A percentile compares a stretch with the other conserved stretches of the same genome.
These are phyloP conservation scores for Phytophthora multivora DNA, from an alignment of 352 stramenopile species.

Conservation along the genomic window DNA sequence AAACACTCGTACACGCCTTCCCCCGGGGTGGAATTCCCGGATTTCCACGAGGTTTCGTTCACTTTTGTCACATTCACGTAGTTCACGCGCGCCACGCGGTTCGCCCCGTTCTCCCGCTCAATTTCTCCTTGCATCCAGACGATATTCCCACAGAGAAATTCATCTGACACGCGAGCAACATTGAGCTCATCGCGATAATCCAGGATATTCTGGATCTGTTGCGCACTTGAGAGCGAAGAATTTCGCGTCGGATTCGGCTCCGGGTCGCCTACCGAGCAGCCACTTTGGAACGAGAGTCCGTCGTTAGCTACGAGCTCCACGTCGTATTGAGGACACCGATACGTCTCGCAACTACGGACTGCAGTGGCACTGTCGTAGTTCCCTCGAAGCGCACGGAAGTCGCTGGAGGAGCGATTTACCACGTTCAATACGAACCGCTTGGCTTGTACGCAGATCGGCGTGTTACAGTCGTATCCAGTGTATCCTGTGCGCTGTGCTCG, in stretches of 20 bases:
- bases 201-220: constrained; percentile 58
- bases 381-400: constrained; percentile 62
- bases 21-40: constrained; percentile 58
- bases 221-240: constrained; percentile 25
- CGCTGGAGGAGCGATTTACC: constrained; percentile 16
- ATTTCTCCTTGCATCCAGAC: constrained; percentile 95
- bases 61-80: constrained; percentile 92
- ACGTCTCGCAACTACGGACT: constrained; percentile 46
- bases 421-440: constrained; percentile 92
- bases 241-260: constrained; percentile 49
- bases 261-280: constrained; percentile 85
- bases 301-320: constrained; percentile 92
- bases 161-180: constrained; percentile 57
- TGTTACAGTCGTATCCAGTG: constrained; percentile 97
- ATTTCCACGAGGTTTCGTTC: constrained; percentile 69
- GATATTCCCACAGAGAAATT: constrained; percentile 86
- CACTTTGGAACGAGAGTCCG: constrained; percentile 93
- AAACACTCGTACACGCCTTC: constrained; percentile 96
- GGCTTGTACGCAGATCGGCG: constrained; percentile 95
- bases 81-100: constrained; percentile 88
- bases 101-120: constrained; percentile 41
- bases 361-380: constrained; percentile 51
- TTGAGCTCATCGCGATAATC: constrained; percentile 65
- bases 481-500: constrained; percentile 90
- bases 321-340: constrained; percentile 85